Base-by-base conservation (phyloP, 2,329 filamentous ascomycete genomes). In the Rhinocladiella similis region DNA sequence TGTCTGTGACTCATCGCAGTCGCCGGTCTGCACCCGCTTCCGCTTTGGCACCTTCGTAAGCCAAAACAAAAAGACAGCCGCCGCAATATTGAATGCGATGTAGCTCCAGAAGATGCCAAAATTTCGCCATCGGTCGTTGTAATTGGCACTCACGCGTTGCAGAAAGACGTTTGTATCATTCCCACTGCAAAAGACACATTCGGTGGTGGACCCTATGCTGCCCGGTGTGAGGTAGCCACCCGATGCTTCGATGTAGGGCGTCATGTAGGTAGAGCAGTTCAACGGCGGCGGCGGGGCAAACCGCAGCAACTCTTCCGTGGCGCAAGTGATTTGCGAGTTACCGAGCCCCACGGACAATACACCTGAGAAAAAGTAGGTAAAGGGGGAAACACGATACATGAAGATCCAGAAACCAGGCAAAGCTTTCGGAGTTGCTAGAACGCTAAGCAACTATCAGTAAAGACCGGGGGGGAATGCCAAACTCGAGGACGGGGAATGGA, bases 401-500 rank as follows among this genome's bases (percentile, higher is more conserved):
- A 85, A 88, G 27, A 76, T 73, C 85, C 85, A 92, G 73, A 90
- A 89, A 10, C 80, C 80, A 1, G 81, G 81, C 5, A 90, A 59
- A 94, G 80, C 51, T 94, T 86, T 79, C 72, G 70, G 67, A 86
- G 89, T 79, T 91, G 92, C 66, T 90, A 83, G 52, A 92, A 77
- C 59, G 81, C 84, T 50, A 92, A 77, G 33, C n/a, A n/a, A n/a
- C n/a, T n/a, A n/a, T n/a, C n/a, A n/a, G n/a, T n/a, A n/a, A n/a
- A n/a, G n/a, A n/a, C n/a, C n/a, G n/a, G n/a, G n/a, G n/a, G n/a
- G n/a, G n/a, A n/a, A n/a, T n/a, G n/a, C n/a, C n/a, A n/a, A n/a
- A n/a, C n/a, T n/a, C n/a, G n/a, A 82, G 84, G 75, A 92, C 91
- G 65, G 88, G 73, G 58, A 92, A 49, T 36, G 14, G 46, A 6